phyloP scores from a whole-genome alignment of 2,329 filamentous ascomycete species.

The Pseudogymnoascus sp. region DNA sequence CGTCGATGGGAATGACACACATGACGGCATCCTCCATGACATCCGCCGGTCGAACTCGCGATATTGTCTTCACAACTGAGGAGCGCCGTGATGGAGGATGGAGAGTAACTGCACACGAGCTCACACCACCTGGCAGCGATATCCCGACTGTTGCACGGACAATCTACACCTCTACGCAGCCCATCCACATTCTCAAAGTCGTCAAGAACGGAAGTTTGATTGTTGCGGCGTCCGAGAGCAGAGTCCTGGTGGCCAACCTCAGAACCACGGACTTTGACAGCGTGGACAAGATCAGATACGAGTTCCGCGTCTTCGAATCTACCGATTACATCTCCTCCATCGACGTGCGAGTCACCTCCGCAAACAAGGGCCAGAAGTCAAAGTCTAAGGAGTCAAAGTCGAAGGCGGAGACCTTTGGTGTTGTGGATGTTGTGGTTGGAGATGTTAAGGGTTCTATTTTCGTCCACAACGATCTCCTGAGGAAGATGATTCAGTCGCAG shows the following conservation, averaged over 20 bases:
- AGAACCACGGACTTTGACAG: conserved; percentile 28
- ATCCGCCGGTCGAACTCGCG: conserved; percentile 27
- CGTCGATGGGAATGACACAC: conserved; percentile 28
- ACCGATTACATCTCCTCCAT: conserved; percentile 61
- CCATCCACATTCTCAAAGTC: conserved; percentile 43
- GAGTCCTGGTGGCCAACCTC: conserved; percentile 55
- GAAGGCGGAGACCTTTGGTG: conserved; percentile 28
- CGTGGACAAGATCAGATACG: conserved; percentile 43
- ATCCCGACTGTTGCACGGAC: conserved; percentile 27
- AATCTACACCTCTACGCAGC: conserved; percentile 35
- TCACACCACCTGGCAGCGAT: conserved; percentile 26
- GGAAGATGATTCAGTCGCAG: conserved; percentile 45
- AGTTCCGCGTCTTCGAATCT: conserved; percentile 52
- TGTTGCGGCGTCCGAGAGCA: conserved; percentile 46
- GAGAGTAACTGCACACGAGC: conserved; percentile 30
- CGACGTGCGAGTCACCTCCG: conserved; percentile 48
- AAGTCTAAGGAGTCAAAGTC: conserved; percentile 22
- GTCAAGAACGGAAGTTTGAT: conserved; percentile 52
- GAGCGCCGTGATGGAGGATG: conserved; percentile 26
- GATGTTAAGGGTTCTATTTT: conserved; percentile 70
- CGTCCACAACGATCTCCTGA: conserved; percentile 70
- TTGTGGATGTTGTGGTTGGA: conserved; percentile 72
- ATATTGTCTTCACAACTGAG: conserved; percentile 32
- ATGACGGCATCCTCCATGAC: conserved; percentile 32
- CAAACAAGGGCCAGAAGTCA: conserved; percentile 24